Percentiles rank a stretch among this genome's conserved stretches.
phyloP scores from a whole-genome alignment of 176 grass and related monocot genomes.

The Carex kokanica region DNA sequence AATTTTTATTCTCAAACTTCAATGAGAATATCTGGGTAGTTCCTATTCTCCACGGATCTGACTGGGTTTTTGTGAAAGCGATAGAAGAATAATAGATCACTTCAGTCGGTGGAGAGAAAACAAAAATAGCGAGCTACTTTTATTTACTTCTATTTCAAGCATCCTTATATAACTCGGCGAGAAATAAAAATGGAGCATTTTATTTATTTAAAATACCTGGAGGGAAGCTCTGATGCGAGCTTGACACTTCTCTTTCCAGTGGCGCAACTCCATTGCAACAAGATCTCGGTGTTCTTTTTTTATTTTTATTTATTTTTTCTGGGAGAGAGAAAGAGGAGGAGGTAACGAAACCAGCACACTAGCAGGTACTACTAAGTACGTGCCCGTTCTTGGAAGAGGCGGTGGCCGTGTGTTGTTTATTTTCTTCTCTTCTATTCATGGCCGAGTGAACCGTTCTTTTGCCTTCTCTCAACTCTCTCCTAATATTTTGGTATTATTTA shows the following conservation, averaged over 20 bases:
- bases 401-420: conserved; percentile 30
- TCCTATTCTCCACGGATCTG: conserved; percentile 18
- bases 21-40: too few species aligned
- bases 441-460: conserved; percentile 32
- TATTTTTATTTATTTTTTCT: neutral
- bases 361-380: neutral
- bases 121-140: neutral
- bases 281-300: neutral
- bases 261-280: conserved; percentile 10
- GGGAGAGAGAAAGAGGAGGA: neutral
- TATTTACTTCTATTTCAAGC: neutral
- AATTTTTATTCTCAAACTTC: neutral
- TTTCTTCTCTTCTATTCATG: neutral
- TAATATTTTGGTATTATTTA: neutral
- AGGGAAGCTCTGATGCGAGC: neutral
- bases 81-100: neutral
- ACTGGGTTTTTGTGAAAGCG: conserved; percentile 9
- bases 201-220: neutral
- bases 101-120: conserved; percentile 2
- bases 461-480: neutral
- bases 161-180: neutral
- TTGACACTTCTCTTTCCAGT: neutral
- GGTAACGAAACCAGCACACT: conserved; percentile 35
- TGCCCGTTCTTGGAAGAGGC: conserved; percentile 13
- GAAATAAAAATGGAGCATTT: neutral